Conservation (phyloP, 441 rosid species). For the Jatropha podagrica region DNA sequence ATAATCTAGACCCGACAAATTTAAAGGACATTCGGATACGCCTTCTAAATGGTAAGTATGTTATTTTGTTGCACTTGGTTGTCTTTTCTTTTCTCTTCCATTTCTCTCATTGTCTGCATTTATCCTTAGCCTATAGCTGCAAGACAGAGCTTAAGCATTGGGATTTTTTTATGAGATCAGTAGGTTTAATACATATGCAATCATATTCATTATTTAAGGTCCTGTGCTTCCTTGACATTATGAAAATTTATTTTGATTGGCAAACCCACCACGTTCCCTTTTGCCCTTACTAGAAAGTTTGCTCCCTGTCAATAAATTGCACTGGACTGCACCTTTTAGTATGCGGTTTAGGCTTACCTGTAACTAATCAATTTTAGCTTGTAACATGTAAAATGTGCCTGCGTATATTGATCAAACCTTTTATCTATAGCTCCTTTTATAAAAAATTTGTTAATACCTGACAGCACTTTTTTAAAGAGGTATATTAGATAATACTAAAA, state of each 20-base stretch:
- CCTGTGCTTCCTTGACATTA: neutral
- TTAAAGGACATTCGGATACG: conserved; percentile 78
- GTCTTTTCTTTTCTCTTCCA: neutral
- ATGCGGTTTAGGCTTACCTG: neutral
- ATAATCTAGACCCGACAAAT: conserved; percentile 51
- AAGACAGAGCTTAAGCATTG: neutral
- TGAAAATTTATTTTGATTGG: neutral
- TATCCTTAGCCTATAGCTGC: neutral
- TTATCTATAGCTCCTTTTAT: neutral
- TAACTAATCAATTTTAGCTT: neutral
- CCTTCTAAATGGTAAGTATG: conserved; percentile 66
- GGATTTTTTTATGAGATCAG: neutral
- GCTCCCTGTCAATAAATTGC: neutral
- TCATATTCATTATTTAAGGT: neutral
- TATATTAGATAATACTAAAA: neutral
- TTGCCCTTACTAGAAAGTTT: neutral
- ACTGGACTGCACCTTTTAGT: neutral
- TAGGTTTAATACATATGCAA: neutral
- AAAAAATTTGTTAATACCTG: neutral
- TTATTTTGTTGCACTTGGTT: conserved; percentile 7
- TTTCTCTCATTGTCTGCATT: neutral
- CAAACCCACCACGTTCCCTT: neutral
- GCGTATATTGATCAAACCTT: neutral
- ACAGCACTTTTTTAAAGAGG: neutral
- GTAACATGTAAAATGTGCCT: neutral